Evolutionary conservation across 306 rosid species (phyloP).

Genomic region (Inga laurina): DNA sequence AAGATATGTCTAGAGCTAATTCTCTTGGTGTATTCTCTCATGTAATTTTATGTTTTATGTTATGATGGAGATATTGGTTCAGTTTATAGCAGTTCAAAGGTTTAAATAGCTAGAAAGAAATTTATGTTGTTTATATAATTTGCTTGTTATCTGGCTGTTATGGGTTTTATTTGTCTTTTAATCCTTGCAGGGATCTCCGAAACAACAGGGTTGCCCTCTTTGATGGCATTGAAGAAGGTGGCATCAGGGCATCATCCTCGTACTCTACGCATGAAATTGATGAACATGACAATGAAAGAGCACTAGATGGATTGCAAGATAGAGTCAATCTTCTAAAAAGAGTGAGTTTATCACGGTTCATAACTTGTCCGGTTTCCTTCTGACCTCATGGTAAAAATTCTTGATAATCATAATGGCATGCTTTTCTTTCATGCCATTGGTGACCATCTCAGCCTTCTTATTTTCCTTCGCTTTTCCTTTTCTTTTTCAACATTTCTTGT

Average conservation of each 20-base stretch:
- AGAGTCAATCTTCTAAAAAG: constrained; percentile 89
- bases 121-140: constrained; percentile 36
- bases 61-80: constrained; percentile 3
- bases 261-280: constrained; percentile 83
- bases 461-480: neutral
- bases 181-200: constrained; percentile 38
- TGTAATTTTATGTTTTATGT: constrained; percentile 13
- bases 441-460: neutral
- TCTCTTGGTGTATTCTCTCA: neutral
- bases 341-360: constrained; percentile 46
- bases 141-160: constrained; percentile 21
- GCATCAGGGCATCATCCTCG: constrained; percentile 46
- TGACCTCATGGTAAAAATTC: neutral
- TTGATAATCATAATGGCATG: neutral
- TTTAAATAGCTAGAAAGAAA: constrained; percentile 9
- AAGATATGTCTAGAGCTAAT: neutral
- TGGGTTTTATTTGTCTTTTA: constrained; percentile 4
- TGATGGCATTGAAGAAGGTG: constrained; percentile 61
- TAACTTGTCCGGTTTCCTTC: neutral
- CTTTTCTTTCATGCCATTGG: constrained; percentile 10
- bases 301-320: constrained; percentile 88
- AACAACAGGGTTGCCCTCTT: constrained; percentile 51
- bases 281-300: constrained; percentile 87
- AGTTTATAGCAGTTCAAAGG: constrained; percentile 14
- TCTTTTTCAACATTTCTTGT: neutral